phyloP scores from a whole-genome alignment of 169 alveolate genomes.

The Plasmodium relictum region DNA sequence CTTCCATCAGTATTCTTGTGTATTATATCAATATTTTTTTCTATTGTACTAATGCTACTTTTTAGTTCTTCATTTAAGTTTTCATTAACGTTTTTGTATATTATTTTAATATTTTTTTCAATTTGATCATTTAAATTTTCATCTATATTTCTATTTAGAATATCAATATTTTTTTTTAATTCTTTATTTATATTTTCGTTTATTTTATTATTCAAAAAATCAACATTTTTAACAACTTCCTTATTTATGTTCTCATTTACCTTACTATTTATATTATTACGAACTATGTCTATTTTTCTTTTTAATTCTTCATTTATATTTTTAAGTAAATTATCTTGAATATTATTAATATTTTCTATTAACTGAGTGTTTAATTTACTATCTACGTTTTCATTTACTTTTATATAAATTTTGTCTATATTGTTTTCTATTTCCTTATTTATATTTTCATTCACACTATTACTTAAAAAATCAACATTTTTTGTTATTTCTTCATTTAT shows the following conservation, averaged over 20 bases:
- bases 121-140: slow-evolving; percentile 42
- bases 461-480: slow-evolving; percentile 2
- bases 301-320: slow-evolving; percentile 42
- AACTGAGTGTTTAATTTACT: neutral
- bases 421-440: slow-evolving; percentile 35
- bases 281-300: slow-evolving; percentile 25
- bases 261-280: slow-evolving; percentile 15
- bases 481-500: slow-evolving; percentile 35
- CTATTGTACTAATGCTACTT: slow-evolving; percentile 2
- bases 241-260: slow-evolving; percentile 19
- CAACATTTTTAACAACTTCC: slow-evolving; percentile 21
- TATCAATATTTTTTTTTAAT: slow-evolving; percentile 25
- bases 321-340: slow-evolving; percentile 32
- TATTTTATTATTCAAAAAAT: slow-evolving; percentile 15
- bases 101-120: slow-evolving; percentile 9
- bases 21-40: slow-evolving; percentile 18
- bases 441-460: slow-evolving; percentile 6
- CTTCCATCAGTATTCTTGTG: neutral
- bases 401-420: slow-evolving; percentile 34
- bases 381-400: slow-evolving; percentile 23
- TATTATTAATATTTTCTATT: slow-evolving; percentile 12
- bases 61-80: slow-evolving; percentile 21
- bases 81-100: neutral
- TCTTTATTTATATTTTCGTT: slow-evolving; percentile 47
- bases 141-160: slow-evolving; percentile 48